Conservation (phyloP, 768 basidiomycete genomes). For the Boletus sp. region DNA sequence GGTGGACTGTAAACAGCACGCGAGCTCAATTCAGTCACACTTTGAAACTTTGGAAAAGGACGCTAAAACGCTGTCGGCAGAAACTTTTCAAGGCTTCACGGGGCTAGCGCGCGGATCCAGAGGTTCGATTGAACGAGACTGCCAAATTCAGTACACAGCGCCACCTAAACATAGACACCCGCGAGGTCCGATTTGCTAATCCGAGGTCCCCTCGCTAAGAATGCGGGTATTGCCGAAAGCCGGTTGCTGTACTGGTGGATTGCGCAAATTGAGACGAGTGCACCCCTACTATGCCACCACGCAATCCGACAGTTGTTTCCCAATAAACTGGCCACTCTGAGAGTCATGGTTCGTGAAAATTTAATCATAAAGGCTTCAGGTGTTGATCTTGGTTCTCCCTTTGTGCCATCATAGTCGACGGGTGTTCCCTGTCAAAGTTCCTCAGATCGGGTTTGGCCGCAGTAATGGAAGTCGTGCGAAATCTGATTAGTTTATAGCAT, state of each 20-base stretch:
- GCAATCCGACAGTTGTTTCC: not conserved
- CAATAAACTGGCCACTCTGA: not conserved
- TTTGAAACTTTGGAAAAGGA: not conserved
- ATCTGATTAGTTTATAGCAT: not conserved
- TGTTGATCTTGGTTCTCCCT: not conserved
- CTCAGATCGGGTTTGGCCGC: not conserved
- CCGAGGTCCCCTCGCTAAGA: not conserved
- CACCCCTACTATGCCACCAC: too few species aligned
- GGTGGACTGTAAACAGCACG: not conserved
- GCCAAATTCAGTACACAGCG: not conserved
- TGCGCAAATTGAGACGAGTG: not conserved
- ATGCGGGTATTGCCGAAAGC: not conserved
- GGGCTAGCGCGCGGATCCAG: not conserved
- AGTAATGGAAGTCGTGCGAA: not conserved
- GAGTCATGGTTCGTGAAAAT: not conserved
- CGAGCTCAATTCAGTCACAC: not conserved
- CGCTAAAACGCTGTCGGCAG: not conserved
- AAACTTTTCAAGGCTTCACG: not conserved
- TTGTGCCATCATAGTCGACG: not conserved
- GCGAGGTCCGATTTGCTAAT: not conserved
- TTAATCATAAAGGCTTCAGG: not conserved
- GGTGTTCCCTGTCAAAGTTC: not conserved
- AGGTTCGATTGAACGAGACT: not conserved
- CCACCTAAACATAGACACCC: not conserved
- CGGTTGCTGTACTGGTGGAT: not conserved